Conservation (phyloP, 495 filamentous ascomycete genomes). For the Penicillium nucicola region DNA sequence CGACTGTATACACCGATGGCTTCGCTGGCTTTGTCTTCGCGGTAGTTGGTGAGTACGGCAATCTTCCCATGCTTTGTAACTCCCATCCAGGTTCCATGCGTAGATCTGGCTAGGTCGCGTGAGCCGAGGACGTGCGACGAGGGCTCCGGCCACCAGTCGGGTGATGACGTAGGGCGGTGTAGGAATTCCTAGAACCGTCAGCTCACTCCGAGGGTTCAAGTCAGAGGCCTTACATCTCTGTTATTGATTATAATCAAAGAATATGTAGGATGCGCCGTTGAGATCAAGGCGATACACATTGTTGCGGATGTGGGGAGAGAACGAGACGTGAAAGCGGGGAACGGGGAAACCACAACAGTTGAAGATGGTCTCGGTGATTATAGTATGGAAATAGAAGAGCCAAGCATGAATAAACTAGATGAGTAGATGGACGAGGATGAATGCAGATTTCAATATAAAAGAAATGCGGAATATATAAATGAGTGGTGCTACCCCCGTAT, state of each 20-base stretch:
- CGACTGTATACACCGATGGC: conserved; percentile 64
- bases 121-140: conserved; percentile 61
- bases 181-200: conserved; percentile 68
- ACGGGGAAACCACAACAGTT: background rate
- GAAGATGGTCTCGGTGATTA: background rate
- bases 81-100: conserved; percentile 89
- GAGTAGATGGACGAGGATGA: too few species aligned
- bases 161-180: conserved; percentile 76
- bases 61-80: conserved; percentile 81
- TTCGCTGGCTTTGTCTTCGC: conserved; percentile 55
- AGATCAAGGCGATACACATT: conserved; percentile 93
- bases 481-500: background rate
- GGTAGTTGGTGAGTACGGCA: conserved; percentile 92
- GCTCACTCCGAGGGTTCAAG: conserved; percentile 3
- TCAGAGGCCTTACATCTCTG: conserved; percentile 63
- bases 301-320: background rate
- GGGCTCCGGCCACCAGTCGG: conserved; percentile 76
- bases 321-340: conserved; percentile 2
- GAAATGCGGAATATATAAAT: too few species aligned
- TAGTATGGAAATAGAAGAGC: too few species aligned
- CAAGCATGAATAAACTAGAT: too few species aligned
- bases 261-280: conserved; percentile 88
- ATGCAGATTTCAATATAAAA: too few species aligned
- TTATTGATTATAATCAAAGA: conserved; percentile 89
- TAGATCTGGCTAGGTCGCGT: conserved; percentile 62